Evolutionary conservation across 257 asterid genomes (phyloP).

Genomic region (Henckelia pumila): DNA sequence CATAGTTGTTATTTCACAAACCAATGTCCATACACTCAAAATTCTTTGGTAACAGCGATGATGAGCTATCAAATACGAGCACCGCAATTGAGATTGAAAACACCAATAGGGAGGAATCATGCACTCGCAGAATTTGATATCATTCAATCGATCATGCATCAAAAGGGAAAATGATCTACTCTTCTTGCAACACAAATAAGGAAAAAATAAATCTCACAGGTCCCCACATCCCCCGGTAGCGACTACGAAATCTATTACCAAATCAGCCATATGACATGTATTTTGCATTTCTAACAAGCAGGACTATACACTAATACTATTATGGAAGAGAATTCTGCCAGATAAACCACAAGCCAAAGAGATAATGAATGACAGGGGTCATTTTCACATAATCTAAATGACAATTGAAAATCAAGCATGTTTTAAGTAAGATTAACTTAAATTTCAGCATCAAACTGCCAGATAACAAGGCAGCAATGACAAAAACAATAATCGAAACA

Average conservation of each 20-base stretch:
- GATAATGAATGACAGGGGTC: background rate
- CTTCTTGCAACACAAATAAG: background rate
- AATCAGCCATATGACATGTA: background rate
- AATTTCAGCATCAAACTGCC: background rate
- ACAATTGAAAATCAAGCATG: background rate
- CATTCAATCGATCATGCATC: background rate
- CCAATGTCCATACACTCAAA: background rate
- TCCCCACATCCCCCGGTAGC: background rate
- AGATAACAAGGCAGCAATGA: background rate
- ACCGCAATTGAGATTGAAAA: background rate
- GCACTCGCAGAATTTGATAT: background rate
- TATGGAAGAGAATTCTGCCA: background rate
- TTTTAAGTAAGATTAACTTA: background rate
- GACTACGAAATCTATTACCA: background rate
- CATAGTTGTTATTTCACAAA: constrained; percentile 16
- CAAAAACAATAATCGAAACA: too few species aligned
- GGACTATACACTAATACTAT: background rate
- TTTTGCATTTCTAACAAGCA: background rate
- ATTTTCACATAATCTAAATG: background rate
- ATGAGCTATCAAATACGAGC: background rate
- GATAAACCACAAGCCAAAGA: background rate
- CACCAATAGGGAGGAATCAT: background rate
- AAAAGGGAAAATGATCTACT: background rate
- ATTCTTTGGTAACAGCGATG: background rate
- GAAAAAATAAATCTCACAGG: background rate